phyloP scores from a whole-genome alignment of 257 asterid genomes.

The Solanum corneliomulleri region DNA sequence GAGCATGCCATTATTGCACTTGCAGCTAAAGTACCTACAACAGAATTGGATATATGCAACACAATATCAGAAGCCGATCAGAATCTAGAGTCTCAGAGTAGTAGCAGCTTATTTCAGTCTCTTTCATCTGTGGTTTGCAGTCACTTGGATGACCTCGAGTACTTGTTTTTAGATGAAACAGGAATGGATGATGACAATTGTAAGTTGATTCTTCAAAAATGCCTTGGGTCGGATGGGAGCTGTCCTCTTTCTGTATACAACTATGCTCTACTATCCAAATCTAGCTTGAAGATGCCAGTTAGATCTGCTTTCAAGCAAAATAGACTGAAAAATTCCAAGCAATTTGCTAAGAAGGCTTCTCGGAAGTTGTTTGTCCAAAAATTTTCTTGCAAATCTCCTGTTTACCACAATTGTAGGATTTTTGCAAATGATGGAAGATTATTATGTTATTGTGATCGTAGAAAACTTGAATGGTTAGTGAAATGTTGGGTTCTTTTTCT shows the following conservation, averaged over 20 bases:
- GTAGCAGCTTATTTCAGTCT: constrained; percentile 26
- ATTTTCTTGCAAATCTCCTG: constrained; percentile 94
- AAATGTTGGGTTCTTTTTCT: not conserved
- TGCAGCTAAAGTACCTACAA: constrained; percentile 50
- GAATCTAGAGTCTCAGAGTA: constrained; percentile 29
- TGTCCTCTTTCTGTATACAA: constrained; percentile 81
- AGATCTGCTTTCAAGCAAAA: constrained; percentile 36
- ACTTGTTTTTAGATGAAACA: constrained; percentile 35
- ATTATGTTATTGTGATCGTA: constrained; percentile 83
- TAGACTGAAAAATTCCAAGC: constrained; percentile 42
- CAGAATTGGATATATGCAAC: constrained; percentile 40
- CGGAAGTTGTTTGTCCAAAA: constrained; percentile 77
- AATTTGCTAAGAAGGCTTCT: constrained; percentile 49
- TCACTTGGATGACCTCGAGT: constrained; percentile 55
- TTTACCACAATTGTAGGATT: constrained; percentile 93
- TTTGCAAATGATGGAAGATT: constrained; percentile 88
- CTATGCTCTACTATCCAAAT: constrained; percentile 55
- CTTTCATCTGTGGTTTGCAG: constrained; percentile 64
- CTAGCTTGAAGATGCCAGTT: constrained; percentile 36
- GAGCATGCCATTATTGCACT: constrained; percentile 66
- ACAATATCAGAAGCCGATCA: constrained; percentile 49
- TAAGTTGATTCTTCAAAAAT: constrained; percentile 34
- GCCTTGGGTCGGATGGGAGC: constrained; percentile 53
- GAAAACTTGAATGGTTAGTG: constrained; percentile 85
- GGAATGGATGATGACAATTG: constrained; percentile 33